Percentiles rank a stretch among this genome's conserved stretches.
Evolutionary conservation across 176 grass and related monocot genomes (phyloP).

Genomic region (Aegilops tauschii): DNA sequence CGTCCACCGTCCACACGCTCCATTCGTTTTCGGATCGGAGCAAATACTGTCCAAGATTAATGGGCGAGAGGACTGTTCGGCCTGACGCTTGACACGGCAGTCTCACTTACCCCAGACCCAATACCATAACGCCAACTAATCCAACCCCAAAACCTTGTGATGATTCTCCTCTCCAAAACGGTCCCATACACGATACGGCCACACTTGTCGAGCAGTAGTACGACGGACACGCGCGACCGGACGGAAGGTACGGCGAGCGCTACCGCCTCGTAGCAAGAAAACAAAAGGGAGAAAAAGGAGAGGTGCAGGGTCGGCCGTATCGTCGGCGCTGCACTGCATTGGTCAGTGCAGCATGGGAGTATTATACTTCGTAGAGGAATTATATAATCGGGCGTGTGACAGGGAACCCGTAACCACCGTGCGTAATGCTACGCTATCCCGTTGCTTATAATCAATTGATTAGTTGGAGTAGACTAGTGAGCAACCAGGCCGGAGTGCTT

Average conservation of each 20-base stretch:
- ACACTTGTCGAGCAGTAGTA: background rate
- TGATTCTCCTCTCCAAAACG: background rate
- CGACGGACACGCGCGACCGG: background rate
- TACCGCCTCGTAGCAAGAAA: background rate
- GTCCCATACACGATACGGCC: background rate
- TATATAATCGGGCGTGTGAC: background rate
- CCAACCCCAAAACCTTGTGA: background rate
- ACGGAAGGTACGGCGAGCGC: background rate
- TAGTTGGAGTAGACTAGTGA: background rate
- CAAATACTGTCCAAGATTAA: background rate
- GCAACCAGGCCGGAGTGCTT: background rate
- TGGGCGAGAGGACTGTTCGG: background rate
- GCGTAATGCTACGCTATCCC: background rate
- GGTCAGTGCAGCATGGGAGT: background rate
- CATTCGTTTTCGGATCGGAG: background rate
- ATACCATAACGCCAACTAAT: background rate
- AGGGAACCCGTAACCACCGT: constrained; percentile 15
- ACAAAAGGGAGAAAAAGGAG: background rate
- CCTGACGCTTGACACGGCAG: background rate
- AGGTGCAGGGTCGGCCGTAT: background rate
- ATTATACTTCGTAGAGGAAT: no score
- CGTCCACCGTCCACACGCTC: background rate
- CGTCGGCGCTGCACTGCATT: background rate
- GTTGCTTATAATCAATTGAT: background rate
- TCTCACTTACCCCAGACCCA: background rate